Base-by-base conservation (phyloP, 108 stramenopile species). In the Pinguiococcus pyrenoidosus region DNA sequence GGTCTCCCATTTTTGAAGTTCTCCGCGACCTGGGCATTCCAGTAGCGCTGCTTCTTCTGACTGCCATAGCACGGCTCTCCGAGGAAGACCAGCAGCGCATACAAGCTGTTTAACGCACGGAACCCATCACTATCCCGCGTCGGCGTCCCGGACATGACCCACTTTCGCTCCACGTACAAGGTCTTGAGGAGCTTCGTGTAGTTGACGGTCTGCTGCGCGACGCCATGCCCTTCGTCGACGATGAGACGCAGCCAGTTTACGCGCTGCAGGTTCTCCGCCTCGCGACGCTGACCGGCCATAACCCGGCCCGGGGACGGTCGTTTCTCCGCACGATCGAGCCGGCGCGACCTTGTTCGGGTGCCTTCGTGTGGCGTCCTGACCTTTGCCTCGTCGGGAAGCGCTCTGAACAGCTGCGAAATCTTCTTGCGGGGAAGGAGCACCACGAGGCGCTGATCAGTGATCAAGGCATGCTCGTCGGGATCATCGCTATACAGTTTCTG, bases 81-180 rank as follows among this genome's bases (percentile, higher is more conserved):
- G 48, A 66, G 20, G 46, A 66, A 56, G 7, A 8, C 17, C 0
- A 66, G 52, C 24, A 66, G 30, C 26, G 47, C 45, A 29, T 32
- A 20, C 34, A 66, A 32, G 20, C 47, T 25, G 9, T 45, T n/a
- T 7, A 66, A 35, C 9, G 46, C 61, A 1, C 25, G 37, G 32
- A 41, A 55, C n/a, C 29, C 40, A 28, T 55, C 43, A 0, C 58
- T 51, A 12, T 47, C 56, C 10, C 58, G 61, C 7, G 76, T 75
- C 0, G 83, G 83, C 14, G 83, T 84, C 3, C 83, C 83, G 21
- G 70, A 72, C 49, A 84, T 58, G 1, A 84, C 79, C 83, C 83
- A 84, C 24, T 81, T 54, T 41, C 83, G 49, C 52, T 84, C 82
- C 14, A 79, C 78, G 35, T 75, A 51, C 14, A 50, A 25, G 0